These are phyloP conservation scores for Paraleonurus japonicus DNA, from an alignment of 257 asterid genomes.

Conservation along the genomic window DNA sequence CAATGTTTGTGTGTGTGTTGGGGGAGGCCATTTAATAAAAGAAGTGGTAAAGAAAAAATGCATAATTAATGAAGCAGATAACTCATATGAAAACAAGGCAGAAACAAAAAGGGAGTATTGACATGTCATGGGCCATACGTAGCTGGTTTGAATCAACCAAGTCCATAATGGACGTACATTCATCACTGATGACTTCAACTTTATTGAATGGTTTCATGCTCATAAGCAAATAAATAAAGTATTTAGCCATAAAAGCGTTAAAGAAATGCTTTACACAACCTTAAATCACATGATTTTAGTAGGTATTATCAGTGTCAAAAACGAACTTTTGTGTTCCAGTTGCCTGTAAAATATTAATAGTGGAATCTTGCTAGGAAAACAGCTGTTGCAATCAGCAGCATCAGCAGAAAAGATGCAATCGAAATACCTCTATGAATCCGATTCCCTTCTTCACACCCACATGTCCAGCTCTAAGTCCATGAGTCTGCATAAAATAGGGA, in stretches of 20 bases:
- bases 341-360: not conserved
- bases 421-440: constrained; percentile 75
- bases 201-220: constrained; percentile 13
- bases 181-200: not conserved
- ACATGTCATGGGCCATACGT: not conserved
- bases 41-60: not conserved
- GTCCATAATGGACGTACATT: not conserved
- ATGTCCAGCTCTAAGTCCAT: constrained; percentile 86
- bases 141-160: not conserved
- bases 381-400: constrained; percentile 6
- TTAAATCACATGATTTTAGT: not conserved
- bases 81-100: not conserved
- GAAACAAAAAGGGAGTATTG: not conserved
- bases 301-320: not conserved
- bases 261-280: constrained; percentile 26
- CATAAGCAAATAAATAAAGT: not conserved
- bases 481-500: constrained; percentile 61
- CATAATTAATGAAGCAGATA: not conserved
- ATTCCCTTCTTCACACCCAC: constrained; percentile 69
- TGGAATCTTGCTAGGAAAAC: constrained; percentile 9
- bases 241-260: not conserved
- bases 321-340: not conserved
- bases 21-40: not conserved
- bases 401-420: constrained; percentile 12
- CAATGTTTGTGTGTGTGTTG: constrained; percentile 13